These are phyloP conservation scores for Dactylonectria estremocensis DNA, from an alignment of 2,329 filamentous ascomycete species.

Conservation along the genomic window DNA sequence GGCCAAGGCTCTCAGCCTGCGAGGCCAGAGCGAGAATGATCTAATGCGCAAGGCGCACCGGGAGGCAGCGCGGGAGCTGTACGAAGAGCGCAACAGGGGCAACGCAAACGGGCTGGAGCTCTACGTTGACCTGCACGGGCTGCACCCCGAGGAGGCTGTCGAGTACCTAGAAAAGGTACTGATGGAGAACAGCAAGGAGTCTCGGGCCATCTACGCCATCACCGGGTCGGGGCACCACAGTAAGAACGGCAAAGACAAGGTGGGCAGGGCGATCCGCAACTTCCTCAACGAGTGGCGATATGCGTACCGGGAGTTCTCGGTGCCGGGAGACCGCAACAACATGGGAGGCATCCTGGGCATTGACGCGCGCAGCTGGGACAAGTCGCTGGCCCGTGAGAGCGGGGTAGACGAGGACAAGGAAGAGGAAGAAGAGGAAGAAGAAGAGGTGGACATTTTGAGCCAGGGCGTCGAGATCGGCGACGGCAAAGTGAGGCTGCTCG, in stretches of 20 bases:
- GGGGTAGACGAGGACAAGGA: slow-evolving; percentile 59
- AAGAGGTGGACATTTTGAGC: slow-evolving; percentile 71
- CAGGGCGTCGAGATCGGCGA: slow-evolving; percentile 79
- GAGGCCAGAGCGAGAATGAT: slow-evolving; percentile 96
- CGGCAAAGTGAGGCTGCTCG: slow-evolving; percentile 76
- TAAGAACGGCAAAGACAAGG: slow-evolving; percentile 99
- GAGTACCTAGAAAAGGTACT: slow-evolving; percentile 93
- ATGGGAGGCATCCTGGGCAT: slow-evolving; percentile 84
- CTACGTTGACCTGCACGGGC: slow-evolving; percentile 96
- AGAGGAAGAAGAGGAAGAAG: slow-evolving; percentile 60
- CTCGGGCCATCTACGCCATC: slow-evolving; percentile 90
- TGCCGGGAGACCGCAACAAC: slow-evolving; percentile 89
- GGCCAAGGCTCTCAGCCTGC: slow-evolving; percentile 93
- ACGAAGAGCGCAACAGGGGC: slow-evolving; percentile 91
- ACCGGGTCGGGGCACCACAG: slow-evolving; percentile 97
- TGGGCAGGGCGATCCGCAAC: slow-evolving; percentile 91
- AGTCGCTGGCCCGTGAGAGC: slow-evolving; percentile 67
- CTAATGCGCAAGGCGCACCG: slow-evolving; percentile 97
- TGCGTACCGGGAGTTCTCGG: slow-evolving; percentile 95
- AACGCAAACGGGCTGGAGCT: slow-evolving; percentile 76
- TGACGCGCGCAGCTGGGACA: slow-evolving; percentile 78
- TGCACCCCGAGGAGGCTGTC: slow-evolving; percentile 98
- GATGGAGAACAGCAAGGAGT: slow-evolving; percentile 82
- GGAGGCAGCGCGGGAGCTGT: slow-evolving; percentile 91
- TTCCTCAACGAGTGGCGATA: slow-evolving; percentile 98